Percentiles rank a stretch among this genome's conserved stretches.
These are phyloP conservation scores for Nidularia pulvinata DNA, from an alignment of 768 basidiomycete genomes.

Conservation along the genomic window DNA sequence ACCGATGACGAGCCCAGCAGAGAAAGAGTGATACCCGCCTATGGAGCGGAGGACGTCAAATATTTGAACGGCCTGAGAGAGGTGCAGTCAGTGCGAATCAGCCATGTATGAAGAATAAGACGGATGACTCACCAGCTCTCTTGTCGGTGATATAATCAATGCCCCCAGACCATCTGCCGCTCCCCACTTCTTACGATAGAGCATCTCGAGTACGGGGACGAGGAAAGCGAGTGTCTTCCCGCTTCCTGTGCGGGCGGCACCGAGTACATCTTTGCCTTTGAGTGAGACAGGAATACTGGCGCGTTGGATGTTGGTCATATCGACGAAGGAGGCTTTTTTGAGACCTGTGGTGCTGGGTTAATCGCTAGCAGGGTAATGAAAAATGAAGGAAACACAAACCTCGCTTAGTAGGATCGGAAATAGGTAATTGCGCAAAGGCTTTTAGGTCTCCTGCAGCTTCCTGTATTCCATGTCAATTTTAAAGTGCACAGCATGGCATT, in stretches of 20 bases:
- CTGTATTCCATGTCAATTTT: conserved; percentile 26
- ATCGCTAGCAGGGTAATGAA: neutral
- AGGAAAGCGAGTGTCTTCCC: conserved; percentile 98
- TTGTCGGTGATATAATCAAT: conserved; percentile 90
- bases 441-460: conserved; percentile 47
- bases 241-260: conserved; percentile 93
- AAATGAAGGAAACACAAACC: conserved; percentile 34
- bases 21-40: conserved; percentile 89
- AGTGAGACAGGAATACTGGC: conserved; percentile 89
- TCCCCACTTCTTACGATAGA: conserved; percentile 93
- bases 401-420: conserved; percentile 75
- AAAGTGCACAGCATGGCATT: too few species aligned
- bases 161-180: conserved; percentile 91
- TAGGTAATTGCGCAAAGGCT: conserved; percentile 73
- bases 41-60: conserved; percentile 96
- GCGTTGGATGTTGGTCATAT: conserved; percentile 93
- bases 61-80: conserved; percentile 88
- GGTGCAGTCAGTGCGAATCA: neutral
- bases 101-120: neutral
- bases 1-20: conserved; percentile 94
- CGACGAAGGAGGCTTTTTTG: conserved; percentile 82
- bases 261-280: conserved; percentile 95
- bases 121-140: conserved; percentile 71
- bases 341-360: conserved; percentile 49
- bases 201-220: conserved; percentile 88